Evolutionary conservation across 805 yeast species (phyloP).

Genomic region (Debaryomyces maramus): DNA sequence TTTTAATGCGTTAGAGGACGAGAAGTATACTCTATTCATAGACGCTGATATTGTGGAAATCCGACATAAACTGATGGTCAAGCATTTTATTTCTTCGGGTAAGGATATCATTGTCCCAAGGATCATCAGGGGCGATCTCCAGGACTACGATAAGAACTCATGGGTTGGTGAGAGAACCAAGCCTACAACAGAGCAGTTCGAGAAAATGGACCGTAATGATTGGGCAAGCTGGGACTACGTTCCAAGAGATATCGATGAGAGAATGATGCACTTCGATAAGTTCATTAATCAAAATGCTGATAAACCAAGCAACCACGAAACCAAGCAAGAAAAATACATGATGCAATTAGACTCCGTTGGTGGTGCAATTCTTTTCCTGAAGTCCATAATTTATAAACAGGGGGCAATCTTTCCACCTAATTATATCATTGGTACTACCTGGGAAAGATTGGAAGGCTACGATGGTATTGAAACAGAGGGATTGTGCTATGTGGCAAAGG

Average conservation of each 20-base stretch:
- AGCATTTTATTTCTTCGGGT: slow-evolving; percentile 25
- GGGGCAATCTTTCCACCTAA: slow-evolving; percentile 49
- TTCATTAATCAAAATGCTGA: slow-evolving; percentile 13
- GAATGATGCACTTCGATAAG: slow-evolving; percentile 30
- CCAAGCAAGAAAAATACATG: slow-evolving; percentile 9
- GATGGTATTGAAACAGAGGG: slow-evolving; percentile 60
- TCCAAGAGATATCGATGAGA: slow-evolving; percentile 29
- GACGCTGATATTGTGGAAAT: slow-evolving; percentile 37
- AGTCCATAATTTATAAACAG: slow-evolving; percentile 43
- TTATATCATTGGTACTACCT: slow-evolving; percentile 47
- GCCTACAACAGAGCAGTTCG: slow-evolving; percentile 29
- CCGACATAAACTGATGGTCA: slow-evolving; percentile 22
- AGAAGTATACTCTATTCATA: slow-evolving; percentile 35
- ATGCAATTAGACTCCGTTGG: slow-evolving; percentile 50
- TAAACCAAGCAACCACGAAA: slow-evolving; percentile 8
- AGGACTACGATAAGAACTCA: slow-evolving; percentile 40
- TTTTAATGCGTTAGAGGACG: slow-evolving; percentile 24
- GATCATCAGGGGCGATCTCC: slow-evolving; percentile 21
- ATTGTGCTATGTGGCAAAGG: slow-evolving; percentile 46
- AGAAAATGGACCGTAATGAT: slow-evolving; percentile 24
- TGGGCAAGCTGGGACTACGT: slow-evolving; percentile 35
- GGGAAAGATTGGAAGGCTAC: slow-evolving; percentile 49
- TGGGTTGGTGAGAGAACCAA: slow-evolving; percentile 40
- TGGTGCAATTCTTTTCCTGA: slow-evolving; percentile 49
- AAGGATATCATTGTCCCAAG: slow-evolving; percentile 41